Percentiles rank a stretch among this genome's conserved stretches.
These are phyloP conservation scores for Adansonia madagascariensis DNA, from an alignment of 441 rosid species.

Conservation along the genomic window DNA sequence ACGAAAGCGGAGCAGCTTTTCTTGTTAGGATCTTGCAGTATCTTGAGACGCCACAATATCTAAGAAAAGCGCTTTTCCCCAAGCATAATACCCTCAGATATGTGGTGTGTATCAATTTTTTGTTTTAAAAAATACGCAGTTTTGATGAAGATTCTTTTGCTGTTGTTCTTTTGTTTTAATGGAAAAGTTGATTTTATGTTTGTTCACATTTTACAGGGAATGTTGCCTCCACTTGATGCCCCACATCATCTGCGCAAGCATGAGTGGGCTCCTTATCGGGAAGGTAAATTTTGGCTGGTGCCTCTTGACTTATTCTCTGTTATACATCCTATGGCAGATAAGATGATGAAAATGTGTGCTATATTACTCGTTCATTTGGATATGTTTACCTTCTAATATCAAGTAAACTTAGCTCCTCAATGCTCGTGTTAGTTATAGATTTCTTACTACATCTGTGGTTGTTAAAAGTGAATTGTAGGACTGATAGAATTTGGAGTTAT, in stretches of 20 bases:
- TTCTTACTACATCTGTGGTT: constrained; percentile 9
- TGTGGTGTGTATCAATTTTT: constrained; percentile 58
- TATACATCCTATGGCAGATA: not conserved
- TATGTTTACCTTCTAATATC: not conserved
- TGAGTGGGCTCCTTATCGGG: constrained; percentile 87
- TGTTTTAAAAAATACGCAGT: not conserved
- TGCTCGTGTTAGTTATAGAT: not conserved
- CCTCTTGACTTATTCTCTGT: not conserved
- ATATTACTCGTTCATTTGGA: not conserved
- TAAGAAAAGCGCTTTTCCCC: constrained; percentile 85
- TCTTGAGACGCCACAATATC: constrained; percentile 92
- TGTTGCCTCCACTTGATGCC: constrained; percentile 98
- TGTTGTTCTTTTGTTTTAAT: constrained; percentile 1
- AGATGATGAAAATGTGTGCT: not conserved
- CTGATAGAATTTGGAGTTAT: not conserved
- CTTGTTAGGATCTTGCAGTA: constrained; percentile 79
- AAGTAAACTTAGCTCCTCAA: not conserved
- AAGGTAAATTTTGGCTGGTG: constrained; percentile 52
- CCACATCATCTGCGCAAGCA: constrained; percentile 97
- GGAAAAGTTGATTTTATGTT: constrained; percentile 4
- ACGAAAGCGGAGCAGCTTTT: constrained; percentile 79
- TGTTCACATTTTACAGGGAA: constrained; percentile 51
- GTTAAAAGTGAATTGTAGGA: constrained; percentile 3
- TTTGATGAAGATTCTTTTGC: not conserved
- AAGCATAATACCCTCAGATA: constrained; percentile 73